phyloP scores from a whole-genome alignment of 2,329 filamentous ascomycete genomes.

The Rosellinia necatrix region DNA sequence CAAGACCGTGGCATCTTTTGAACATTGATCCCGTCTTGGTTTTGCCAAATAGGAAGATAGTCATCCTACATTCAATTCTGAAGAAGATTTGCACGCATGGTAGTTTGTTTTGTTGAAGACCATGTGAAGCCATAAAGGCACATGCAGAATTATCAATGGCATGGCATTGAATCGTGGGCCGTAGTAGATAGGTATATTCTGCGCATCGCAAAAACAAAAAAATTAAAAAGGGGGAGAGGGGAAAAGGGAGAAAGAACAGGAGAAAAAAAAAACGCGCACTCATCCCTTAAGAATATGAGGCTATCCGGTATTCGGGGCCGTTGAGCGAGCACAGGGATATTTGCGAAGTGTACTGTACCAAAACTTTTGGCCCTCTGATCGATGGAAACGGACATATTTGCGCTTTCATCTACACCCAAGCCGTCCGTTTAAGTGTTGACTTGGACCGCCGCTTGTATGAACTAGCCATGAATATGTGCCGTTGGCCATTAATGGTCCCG shows the following conservation, averaged over 20 bases:
- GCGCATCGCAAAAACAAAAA: constrained; percentile 15
- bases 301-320: constrained; percentile 2
- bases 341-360: constrained; percentile 10
- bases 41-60: constrained; percentile 10
- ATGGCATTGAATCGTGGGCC: neutral
- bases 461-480: neutral
- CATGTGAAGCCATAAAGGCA: neutral
- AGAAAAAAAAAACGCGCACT: neutral
- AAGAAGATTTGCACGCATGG: neutral
- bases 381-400: constrained; percentile 1
- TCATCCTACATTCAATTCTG: constrained; percentile 4
- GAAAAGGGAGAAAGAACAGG: too few relatives aligned
- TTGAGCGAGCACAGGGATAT: constrained; percentile 19
- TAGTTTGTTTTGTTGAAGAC: neutral
- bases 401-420: neutral
- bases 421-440: neutral
- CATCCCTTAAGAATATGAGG: neutral
- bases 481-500: neutral
- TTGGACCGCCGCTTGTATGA: neutral
- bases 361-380: constrained; percentile 5
- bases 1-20: constrained; percentile 12
- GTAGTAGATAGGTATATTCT: constrained; percentile 10
- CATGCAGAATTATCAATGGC: neutral
- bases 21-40: constrained; percentile 12
- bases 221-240: too few relatives aligned